Evolutionary conservation across 371 early-diverging fungal genomes (phyloP), one percentile per base, ranked within the genome.

Genomic region (Apophysomyces sp.): DNA sequence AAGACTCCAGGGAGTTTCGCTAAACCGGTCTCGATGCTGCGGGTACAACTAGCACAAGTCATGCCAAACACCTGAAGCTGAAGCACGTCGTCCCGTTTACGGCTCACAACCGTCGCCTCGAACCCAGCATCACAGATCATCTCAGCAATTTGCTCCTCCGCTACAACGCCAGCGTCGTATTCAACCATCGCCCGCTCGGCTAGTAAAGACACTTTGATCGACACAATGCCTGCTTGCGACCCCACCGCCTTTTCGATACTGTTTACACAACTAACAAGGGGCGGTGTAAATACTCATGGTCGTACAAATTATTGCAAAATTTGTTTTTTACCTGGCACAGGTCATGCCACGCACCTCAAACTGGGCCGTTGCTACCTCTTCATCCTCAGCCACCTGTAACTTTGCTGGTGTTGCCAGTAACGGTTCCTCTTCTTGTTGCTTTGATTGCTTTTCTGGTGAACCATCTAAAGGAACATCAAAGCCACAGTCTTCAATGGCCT

Each of bases 51-150:
- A 0, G 93, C 84, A 66, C 92, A 93, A 1, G 93, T 90, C 97
- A 98, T 94, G 16, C 98, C 97, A 66, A 86, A 91, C n/a, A 98
- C 83, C 58, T 89, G 86, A 32, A 98, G 76, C 39, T 80, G 82
- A 0, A 90, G 67, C 8, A 60, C 69, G 44, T 78, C 73, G 59
- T 77, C 62, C 16, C 63, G 63, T 16, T 65, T 63, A 5, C 37
- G 63, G 27, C 68, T 60, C 21, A 86, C 69, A 9, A 81, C 68
- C 16, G 68, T 62, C 1, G 95, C 94, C 31, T 89, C 88, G 66
- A 97, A 98, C 7, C 98, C 98, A 36, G 91, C 76, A 26, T 86
- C 90, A 51, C 86, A 68, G 54, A 98, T 90, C 60, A 78, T 54
- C 21, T 84, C 81, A 1, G 81, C 89, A 24, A 97, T 75, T 15